Evolutionary conservation across 768 basidiomycete genomes (phyloP), one percentile per base, ranked within the genome.

Genomic region (Lentinus brumalis): DNA sequence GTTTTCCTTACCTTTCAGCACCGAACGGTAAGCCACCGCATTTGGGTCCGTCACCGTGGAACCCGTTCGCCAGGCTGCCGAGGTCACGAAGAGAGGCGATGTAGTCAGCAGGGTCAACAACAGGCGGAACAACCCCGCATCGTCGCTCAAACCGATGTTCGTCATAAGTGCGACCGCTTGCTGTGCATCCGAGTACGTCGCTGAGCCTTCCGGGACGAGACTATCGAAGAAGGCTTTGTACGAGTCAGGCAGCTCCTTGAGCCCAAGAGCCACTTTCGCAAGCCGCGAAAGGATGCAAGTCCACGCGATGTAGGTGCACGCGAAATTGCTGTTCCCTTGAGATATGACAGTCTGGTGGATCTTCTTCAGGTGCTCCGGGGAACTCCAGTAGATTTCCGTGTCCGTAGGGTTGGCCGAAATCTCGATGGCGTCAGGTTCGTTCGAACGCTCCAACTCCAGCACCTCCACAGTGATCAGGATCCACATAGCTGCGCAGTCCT

Each of bases 271-370:
- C 53, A 79, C 77, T 12, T 76, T 69, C 18, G 78, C 71, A n/a
- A 91, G 70, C 35, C 86, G 81, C 11, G 87, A 87, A 4, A 96
- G 81, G 1, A 95, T 83, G 68, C 87, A 92, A 0, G 94, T 81
- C 96, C 96, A 98, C 0, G 87, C 87, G 6, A 95, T 77, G 66
- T 91, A 89, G 4, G 88, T 81, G 64, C 87, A 86, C 0, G 84
- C 80, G 67, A 86, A 86, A 63, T 91, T 87, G 65, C 84, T 83
- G 55, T 84, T 79, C 1, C 80, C 71, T 53, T 89, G 79, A 1
- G 83, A 78, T 4, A 79, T 79, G 39, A 93, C 83, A 26, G 91
- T 74, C 40, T 86, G 79, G 69, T 94, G 91, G 53, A 94, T 82
- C 44, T 79, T 78, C 66, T 81, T 79, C 32, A 94, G 74, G n/a